phyloP scores from a whole-genome alignment of 768 basidiomycete genomes.

The Amanita subjunquillea region DNA sequence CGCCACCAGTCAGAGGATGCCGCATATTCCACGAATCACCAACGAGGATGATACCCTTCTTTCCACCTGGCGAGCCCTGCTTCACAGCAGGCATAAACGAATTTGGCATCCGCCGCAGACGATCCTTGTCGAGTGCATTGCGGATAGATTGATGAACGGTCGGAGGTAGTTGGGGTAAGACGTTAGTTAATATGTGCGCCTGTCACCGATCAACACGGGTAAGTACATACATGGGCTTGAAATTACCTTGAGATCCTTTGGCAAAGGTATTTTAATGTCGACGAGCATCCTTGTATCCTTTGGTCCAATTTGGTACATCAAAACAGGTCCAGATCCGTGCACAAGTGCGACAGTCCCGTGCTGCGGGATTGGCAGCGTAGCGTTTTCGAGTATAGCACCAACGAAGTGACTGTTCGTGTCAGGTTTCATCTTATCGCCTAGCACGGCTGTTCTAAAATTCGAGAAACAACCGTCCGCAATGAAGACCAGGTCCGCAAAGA shows the following conservation, averaged over 20 bases:
- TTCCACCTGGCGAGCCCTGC: conserved; percentile 43
- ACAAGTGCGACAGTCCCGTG: conserved; percentile 82
- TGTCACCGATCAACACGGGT: conserved; percentile 17
- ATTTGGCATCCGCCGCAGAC: conserved; percentile 90
- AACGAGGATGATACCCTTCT: conserved; percentile 70
- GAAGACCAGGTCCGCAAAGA: conserved; percentile 71
- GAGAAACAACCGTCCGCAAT: conserved; percentile 94
- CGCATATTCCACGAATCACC: conserved; percentile 99
- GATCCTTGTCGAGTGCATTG: conserved; percentile 64
- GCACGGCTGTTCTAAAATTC: conserved; percentile 72
- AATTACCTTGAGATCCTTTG: conserved; percentile 68
- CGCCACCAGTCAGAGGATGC: conserved; percentile 94
- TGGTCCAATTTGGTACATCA: conserved; percentile 86
- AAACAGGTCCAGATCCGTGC: conserved; percentile 75
- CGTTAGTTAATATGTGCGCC: conserved; percentile 59
- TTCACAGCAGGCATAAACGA: conserved; percentile 78
- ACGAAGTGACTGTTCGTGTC: conserved; percentile 70
- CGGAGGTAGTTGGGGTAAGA: conserved; percentile 76
- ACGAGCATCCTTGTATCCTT: conserved; percentile 91
- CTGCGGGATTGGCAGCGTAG: conserved; percentile 57
- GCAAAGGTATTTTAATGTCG: conserved; percentile 78
- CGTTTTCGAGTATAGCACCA: conserved; percentile 76
- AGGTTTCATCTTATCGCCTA: conserved; percentile 42
- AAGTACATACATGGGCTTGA: neutral
- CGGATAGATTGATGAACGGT: conserved; percentile 56